Evolutionary conservation across 345 rosid genomes (phyloP).

Genomic region (Sonneratia caseolaris): DNA sequence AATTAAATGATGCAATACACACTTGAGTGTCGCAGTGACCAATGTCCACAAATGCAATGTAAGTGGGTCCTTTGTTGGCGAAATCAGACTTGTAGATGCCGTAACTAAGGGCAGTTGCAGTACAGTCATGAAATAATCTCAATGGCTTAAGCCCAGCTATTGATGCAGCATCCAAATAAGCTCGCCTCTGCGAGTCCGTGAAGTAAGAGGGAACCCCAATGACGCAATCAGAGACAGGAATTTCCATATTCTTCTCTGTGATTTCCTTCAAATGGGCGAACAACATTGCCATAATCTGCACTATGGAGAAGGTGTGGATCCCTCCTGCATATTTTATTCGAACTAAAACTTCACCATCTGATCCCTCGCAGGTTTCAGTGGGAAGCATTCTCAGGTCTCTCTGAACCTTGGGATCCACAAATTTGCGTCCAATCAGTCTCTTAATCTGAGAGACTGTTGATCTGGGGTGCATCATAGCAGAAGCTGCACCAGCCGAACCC

Average conservation of each 20-base stretch:
- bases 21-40: conserved; percentile 58
- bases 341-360: conserved; percentile 40
- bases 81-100: conserved; percentile 55
- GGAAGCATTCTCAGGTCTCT: conserved; percentile 34
- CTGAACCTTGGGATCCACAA: conserved; percentile 34
- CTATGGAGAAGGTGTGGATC: conserved; percentile 28
- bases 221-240: conserved; percentile 41
- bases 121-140: conserved; percentile 49
- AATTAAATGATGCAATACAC: conserved; percentile 35
- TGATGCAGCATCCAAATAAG: conserved; percentile 42
- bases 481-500: conserved; percentile 45
- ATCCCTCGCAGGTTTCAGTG: conserved; percentile 32
- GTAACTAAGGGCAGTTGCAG: conserved; percentile 50
- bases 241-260: conserved; percentile 39
- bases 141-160: conserved; percentile 51
- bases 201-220: conserved; percentile 54
- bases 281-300: conserved; percentile 44
- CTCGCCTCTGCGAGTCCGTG: conserved; percentile 47
- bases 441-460: conserved; percentile 45
- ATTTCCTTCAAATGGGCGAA: conserved; percentile 45
- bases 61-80: conserved; percentile 27
- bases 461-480: conserved; percentile 40
- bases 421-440: conserved; percentile 40
- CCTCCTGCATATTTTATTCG: conserved; percentile 32
- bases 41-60: conserved; percentile 45